Percentiles rank a stretch among this genome's conserved stretches.
Conservation (phyloP, 2,329 filamentous ascomycete species). For the Xylaria sp. region DNA sequence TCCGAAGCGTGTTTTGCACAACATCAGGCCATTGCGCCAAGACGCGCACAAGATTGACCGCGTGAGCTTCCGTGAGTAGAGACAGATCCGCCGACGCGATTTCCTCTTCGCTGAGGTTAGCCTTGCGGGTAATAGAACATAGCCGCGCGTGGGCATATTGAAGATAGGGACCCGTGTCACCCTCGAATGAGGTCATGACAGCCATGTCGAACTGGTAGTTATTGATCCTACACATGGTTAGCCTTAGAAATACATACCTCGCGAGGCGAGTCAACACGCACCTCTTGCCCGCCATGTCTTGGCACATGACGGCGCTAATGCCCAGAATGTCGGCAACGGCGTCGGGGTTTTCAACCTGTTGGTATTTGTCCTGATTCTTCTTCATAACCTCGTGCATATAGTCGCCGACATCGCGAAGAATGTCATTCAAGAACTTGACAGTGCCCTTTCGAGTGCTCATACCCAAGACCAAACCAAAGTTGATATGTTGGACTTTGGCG, state of each 20-base stretch:
- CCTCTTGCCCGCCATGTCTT: slow-evolving; percentile 97
- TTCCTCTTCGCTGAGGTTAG: slow-evolving; percentile 47
- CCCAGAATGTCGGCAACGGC: slow-evolving; percentile 85
- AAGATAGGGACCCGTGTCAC: slow-evolving; percentile 74
- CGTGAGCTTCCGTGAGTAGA: slow-evolving; percentile 64
- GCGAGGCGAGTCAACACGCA: slow-evolving; percentile 45
- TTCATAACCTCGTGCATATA: slow-evolving; percentile 99
- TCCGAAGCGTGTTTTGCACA: slow-evolving; percentile 82
- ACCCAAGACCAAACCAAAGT: slow-evolving; percentile 74
- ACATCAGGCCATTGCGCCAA: slow-evolving; percentile 88
- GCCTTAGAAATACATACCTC: slow-evolving; percentile 40
- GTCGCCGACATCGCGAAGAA: slow-evolving; percentile 79
- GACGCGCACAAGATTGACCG: slow-evolving; percentile 67
- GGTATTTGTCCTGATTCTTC: slow-evolving; percentile 88
- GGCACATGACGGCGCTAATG: slow-evolving; percentile 95
- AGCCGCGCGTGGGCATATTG: slow-evolving; percentile 73
- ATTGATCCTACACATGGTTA: slow-evolving; percentile 45
- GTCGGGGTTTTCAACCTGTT: slow-evolving; percentile 83
- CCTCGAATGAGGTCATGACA: slow-evolving; percentile 75
- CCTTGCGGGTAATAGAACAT: slow-evolving; percentile 49
- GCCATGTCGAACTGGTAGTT: slow-evolving; percentile 70
- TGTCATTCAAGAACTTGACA: slow-evolving; percentile 65
- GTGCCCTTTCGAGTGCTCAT: slow-evolving; percentile 76
- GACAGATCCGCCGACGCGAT: slow-evolving; percentile 58
- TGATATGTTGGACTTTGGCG: slow-evolving; percentile 73